phyloP scores from a whole-genome alignment of 805 yeast species.

The Spathaspora sp. region DNA sequence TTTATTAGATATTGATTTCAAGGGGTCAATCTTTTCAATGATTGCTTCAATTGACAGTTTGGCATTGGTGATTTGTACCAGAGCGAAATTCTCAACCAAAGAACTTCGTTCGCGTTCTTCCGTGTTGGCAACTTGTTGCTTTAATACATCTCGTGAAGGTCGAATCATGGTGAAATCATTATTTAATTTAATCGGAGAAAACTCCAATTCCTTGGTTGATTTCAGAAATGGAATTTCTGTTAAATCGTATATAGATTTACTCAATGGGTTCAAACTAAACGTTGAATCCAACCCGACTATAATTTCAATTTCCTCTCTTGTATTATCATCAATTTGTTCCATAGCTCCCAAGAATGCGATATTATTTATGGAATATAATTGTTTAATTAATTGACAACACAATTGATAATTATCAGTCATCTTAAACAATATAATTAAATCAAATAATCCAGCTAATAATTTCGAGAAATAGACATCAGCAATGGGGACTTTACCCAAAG shows the following conservation, averaged over 20 bases:
- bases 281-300: conserved; percentile 29
- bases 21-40: conserved; percentile 41
- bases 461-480: conserved; percentile 27
- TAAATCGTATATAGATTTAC: conserved; percentile 20
- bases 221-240: conserved; percentile 20
- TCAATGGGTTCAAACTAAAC: conserved; percentile 7
- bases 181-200: conserved; percentile 28
- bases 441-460: conserved; percentile 23
- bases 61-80: conserved; percentile 19
- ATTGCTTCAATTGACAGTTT: conserved; percentile 5
- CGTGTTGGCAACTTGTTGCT: no score
- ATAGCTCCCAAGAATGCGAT: conserved; percentile 23
- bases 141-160: conserved; percentile 11
- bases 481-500: conserved; percentile 29
- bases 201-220: conserved; percentile 2
- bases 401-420: conserved; percentile 23
- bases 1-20: conserved; percentile 28
- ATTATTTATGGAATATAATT: conserved; percentile 27
- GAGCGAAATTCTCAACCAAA: conserved; percentile 24
- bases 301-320: conserved; percentile 29
- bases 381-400: conserved; percentile 21
- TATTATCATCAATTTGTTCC: conserved; percentile 15
- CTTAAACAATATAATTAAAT: conserved; percentile 28
- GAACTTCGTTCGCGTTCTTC: no score
- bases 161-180: conserved; percentile 32